Evolutionary conservation across 108 stramenopile genomes (phyloP), one percentile per base, ranked within the genome.

Genomic region (Fragilariopsis cylindrus): DNA sequence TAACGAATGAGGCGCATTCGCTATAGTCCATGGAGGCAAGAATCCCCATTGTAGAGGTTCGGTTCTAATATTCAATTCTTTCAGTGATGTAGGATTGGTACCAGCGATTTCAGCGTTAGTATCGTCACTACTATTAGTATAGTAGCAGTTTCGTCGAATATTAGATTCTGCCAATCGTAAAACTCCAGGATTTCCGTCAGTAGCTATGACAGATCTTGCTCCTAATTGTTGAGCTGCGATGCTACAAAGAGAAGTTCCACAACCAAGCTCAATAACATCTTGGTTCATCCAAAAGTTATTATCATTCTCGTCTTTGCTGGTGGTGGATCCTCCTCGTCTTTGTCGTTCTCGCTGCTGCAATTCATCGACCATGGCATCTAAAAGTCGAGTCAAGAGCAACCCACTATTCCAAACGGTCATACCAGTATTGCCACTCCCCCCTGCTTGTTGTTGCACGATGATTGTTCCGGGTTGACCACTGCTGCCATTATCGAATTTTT

Each of bases 371-470:
- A 77, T 62, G 48, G 53, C 57, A 62, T 80, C 78, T 46, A 91
- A 62, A 9, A 92, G 74, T 76, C 89, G 72, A 13, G 86, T 84
- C 45, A 92, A 57, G 3, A 92, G 63, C 30, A 92, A 70, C n/a
- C 82, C 82, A 43, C 80, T 81, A 65, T 92, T 92, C 91, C 90
- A 91, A 54, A 91, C 80, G 4, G 88, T 84, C 54, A 87, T 74
- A 57, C 83, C 85, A 13, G 85, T 86, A 13, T 73, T 56, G 18
- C 80, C 83, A 45, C 76, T 63, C 7, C 78, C 78, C n/a, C 65
- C 63, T n/a, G 57, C 55, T 50, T 73, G 65, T 70, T 84, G 82
- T 48, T 75, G 58, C 7, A 83, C 71, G 41, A 46, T 4, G 5
- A 83, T 57, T n/a, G 21, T 68, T 47, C 39, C 57, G 4, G 62